phyloP scores from a whole-genome alignment of 345 rosid genomes.

The Barbarea vulgaris region DNA sequence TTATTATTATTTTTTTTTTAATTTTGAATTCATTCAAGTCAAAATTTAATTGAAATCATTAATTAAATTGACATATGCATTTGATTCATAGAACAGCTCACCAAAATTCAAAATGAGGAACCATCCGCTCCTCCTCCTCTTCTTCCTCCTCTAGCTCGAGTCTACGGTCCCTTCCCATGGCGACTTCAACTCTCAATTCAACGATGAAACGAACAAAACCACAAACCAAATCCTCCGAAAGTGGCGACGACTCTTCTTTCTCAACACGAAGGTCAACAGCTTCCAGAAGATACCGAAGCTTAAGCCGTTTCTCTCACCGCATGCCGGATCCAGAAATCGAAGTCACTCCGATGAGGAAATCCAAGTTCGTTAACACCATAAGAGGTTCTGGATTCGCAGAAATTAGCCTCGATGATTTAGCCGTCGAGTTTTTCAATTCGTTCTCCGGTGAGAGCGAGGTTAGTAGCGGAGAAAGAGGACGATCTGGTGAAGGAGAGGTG shows the following conservation, averaged over 20 bases:
- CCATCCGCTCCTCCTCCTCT: slow-evolving; percentile 12
- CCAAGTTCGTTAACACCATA: slow-evolving; percentile 75
- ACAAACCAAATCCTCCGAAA: slow-evolving; percentile 45
- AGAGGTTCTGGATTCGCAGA: slow-evolving; percentile 89
- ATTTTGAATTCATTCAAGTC: not conserved
- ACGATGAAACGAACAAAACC: slow-evolving; percentile 57
- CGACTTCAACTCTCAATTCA: slow-evolving; percentile 78
- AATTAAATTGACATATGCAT: not conserved
- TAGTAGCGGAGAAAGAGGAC: slow-evolving; percentile 50
- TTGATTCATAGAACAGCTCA: not conserved
- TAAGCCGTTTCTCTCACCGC: slow-evolving; percentile 81
- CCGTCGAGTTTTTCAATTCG: slow-evolving; percentile 64
- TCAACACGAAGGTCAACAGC: slow-evolving; percentile 45
- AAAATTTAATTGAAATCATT: not conserved
- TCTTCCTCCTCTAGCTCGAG: not conserved
- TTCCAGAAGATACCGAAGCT: slow-evolving; percentile 73
- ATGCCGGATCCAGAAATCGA: slow-evolving; percentile 48
- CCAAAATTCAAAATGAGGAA: slow-evolving; percentile 15
- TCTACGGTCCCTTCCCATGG: slow-evolving; percentile 51
- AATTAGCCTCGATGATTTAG: slow-evolving; percentile 84
- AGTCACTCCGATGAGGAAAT: slow-evolving; percentile 51
- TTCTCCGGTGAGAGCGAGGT: slow-evolving; percentile 41
- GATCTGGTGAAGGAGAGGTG: slow-evolving; percentile 46
- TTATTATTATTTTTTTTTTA: not conserved
- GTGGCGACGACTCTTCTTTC: slow-evolving; percentile 53